Conservation (phyloP, 192 early-diverging fungal species). For the Coemansia sp. region DNA sequence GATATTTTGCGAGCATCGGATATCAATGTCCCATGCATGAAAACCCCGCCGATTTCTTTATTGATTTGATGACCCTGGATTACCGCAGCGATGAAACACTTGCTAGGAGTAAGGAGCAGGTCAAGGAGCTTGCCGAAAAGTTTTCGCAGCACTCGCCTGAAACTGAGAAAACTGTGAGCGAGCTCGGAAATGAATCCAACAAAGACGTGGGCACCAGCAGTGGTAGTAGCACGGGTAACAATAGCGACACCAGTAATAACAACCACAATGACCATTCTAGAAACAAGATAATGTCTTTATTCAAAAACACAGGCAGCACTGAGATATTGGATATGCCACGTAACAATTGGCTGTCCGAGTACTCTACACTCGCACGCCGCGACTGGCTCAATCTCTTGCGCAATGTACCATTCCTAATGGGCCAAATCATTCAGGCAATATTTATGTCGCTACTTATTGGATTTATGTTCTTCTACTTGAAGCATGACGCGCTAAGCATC, state of each 20-base stretch:
- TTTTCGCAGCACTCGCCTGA: conserved; percentile 11
- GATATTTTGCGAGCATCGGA: conserved; percentile 56
- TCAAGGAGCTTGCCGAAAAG: conserved; percentile 39
- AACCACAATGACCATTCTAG: not conserved
- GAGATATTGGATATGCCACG: conserved; percentile 29
- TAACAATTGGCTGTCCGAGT: conserved; percentile 58
- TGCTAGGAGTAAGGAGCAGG: conserved; percentile 37
- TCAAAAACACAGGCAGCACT: conserved; percentile 1
- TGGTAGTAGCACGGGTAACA: not conserved
- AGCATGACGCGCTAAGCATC: conserved; percentile 40
- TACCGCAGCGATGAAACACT: conserved; percentile 51
- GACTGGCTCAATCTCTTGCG: conserved; percentile 53
- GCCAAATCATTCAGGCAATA: conserved; percentile 36
- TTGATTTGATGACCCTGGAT: conserved; percentile 63
- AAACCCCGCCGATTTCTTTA: conserved; percentile 72
- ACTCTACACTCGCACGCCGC: conserved; percentile 51
- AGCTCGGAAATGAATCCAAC: not conserved
- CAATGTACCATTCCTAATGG: conserved; percentile 40
- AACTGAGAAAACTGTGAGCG: not conserved
- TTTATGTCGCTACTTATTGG: conserved; percentile 57
- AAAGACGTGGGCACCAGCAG: conserved; percentile 7
- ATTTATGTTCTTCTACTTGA: conserved; percentile 60
- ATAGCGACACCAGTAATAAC: not conserved
- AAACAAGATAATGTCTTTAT: not conserved
- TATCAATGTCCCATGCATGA: conserved; percentile 67